Conservation (phyloP, 441 rosid genomes). For the Mallotus japonicus region DNA sequence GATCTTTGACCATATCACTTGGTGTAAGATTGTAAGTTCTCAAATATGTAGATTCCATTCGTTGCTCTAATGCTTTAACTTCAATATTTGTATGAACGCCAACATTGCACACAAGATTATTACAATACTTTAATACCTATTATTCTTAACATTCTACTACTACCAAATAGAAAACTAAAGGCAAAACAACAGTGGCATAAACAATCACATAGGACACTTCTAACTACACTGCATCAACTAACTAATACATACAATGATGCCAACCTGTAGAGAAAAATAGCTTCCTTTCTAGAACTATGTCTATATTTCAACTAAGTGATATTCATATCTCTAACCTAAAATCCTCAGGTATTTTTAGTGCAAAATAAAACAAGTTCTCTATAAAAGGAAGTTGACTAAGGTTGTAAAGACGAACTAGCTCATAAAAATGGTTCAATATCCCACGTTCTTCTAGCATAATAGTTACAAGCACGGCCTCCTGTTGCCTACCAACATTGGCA, state of each 20-base stretch:
- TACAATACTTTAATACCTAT: slow-evolving; percentile 6
- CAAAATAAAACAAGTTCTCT: not conserved
- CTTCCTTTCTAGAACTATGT: slow-evolving; percentile 57
- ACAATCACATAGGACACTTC: not conserved
- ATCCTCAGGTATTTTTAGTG: slow-evolving; percentile 23
- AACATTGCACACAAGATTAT: slow-evolving; percentile 60
- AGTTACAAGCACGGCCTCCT: slow-evolving; percentile 91
- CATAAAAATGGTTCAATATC: slow-evolving; percentile 78
- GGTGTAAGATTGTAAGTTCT: slow-evolving; percentile 73
- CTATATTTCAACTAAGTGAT: slow-evolving; percentile 92
- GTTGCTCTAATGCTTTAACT: slow-evolving; percentile 57
- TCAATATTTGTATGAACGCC: slow-evolving; percentile 78
- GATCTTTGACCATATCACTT: slow-evolving; percentile 94
- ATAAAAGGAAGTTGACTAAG: not conserved
- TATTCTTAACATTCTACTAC: slow-evolving; percentile 11
- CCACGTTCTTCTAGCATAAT: slow-evolving; percentile 77
- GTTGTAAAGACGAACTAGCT: slow-evolving; percentile 47
- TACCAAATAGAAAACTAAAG: not conserved
- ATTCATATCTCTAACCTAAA: slow-evolving; percentile 76
- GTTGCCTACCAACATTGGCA: slow-evolving; percentile 93
- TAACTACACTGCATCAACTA: not conserved
- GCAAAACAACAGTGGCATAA: not conserved
- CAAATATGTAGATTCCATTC: slow-evolving; percentile 77
- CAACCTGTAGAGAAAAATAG: slow-evolving; percentile 87
- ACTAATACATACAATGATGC: not conserved